These are phyloP conservation scores for Aspergillus bridgeri DNA, from an alignment of 495 filamentous ascomycete genomes.

Conservation along the genomic window DNA sequence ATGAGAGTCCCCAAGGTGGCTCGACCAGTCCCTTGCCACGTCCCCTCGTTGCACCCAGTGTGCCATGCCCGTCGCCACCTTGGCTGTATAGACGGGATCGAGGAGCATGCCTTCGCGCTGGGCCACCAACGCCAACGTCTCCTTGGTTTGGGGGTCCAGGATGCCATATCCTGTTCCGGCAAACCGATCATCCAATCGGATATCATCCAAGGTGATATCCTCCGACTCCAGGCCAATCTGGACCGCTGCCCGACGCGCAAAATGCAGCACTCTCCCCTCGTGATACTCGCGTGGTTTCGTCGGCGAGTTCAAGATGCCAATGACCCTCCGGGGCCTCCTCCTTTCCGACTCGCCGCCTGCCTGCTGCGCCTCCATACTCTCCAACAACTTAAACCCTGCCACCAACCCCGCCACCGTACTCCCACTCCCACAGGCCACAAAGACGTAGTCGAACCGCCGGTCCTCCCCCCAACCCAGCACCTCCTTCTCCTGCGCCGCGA, in stretches of 20 bases:
- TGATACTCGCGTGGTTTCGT: constrained; percentile 28
- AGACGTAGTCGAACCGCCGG: constrained; percentile 33
- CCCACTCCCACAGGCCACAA: constrained; percentile 40
- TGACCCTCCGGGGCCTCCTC: constrained; percentile 16
- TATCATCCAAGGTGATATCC: constrained; percentile 29
- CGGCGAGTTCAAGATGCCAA: constrained; percentile 37
- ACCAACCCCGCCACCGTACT: constrained; percentile 38
- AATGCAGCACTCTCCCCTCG: constrained; percentile 29
- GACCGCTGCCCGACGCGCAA: constrained; percentile 28
- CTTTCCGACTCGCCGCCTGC: not conserved
- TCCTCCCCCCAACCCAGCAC: constrained; percentile 18
- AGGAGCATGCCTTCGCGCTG: constrained; percentile 29
- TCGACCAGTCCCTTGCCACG: constrained; percentile 14
- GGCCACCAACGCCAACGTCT: constrained; percentile 24
- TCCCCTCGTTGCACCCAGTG: constrained; percentile 27
- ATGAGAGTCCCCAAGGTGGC: constrained; percentile 1
- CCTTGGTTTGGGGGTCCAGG: constrained; percentile 24
- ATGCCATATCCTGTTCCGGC: constrained; percentile 34
- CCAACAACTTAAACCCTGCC: constrained; percentile 36
- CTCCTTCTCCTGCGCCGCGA: constrained; percentile 30
- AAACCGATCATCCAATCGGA: constrained; percentile 36
- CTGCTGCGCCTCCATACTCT: constrained; percentile 18
- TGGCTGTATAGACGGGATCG: constrained; percentile 41
- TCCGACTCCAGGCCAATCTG: constrained; percentile 29
- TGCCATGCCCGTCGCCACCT: constrained; percentile 32